phyloP scores from a whole-genome alignment of 495 filamentous ascomycete genomes.

The Sordaria brevicollis region DNA sequence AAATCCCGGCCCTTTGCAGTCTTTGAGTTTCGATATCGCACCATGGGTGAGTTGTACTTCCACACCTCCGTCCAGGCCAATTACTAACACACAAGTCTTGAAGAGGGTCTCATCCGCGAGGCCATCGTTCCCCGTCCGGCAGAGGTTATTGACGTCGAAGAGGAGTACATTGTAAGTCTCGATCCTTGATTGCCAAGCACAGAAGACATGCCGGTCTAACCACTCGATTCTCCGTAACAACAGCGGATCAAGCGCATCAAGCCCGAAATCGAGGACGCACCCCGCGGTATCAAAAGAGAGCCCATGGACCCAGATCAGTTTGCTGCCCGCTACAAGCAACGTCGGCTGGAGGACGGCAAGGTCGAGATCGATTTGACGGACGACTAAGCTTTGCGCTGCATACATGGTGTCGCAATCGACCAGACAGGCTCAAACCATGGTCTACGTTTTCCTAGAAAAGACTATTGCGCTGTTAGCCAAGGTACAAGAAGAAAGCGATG shows the following conservation, averaged over 20 bases:
- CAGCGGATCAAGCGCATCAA: background rate
- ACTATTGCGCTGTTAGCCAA: background rate
- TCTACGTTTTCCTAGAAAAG: no score
- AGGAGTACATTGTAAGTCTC: background rate
- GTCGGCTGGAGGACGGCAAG: background rate
- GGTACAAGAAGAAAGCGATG: background rate
- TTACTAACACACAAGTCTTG: background rate
- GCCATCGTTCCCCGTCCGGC: background rate
- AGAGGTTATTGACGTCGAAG: background rate
- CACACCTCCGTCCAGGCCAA: background rate
- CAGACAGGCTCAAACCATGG: background rate
- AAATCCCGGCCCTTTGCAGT: conserved; percentile 6
- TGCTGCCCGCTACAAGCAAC: background rate
- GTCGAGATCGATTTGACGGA: conserved; percentile 1
- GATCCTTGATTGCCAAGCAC: no score
- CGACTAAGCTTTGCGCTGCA: background rate
- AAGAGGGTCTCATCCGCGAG: conserved; percentile 5
- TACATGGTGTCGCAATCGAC: background rate
- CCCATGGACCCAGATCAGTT: background rate
- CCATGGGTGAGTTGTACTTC: conserved; percentile 1
- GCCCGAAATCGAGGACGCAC: background rate
- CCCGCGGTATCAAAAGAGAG: background rate
- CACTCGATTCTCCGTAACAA: background rate
- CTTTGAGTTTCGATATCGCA: conserved; percentile 12
- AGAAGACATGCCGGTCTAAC: background rate